phyloP scores from a whole-genome alignment of 2,329 filamentous ascomycete genomes.

The Colletotrichum trifolii region DNA sequence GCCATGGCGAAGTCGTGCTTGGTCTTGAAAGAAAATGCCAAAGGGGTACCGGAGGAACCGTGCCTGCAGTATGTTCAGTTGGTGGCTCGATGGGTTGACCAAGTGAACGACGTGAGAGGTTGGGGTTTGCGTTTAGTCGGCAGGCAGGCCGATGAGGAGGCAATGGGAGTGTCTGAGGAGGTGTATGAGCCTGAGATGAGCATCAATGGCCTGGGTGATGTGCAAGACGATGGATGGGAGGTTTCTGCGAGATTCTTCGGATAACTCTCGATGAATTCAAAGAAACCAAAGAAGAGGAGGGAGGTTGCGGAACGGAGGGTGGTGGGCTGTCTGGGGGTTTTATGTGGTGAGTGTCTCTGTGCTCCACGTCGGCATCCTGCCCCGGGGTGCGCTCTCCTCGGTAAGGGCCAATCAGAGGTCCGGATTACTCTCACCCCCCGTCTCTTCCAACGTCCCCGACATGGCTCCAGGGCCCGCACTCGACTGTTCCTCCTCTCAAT shows the following conservation, averaged over 20 bases:
- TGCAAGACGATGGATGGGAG: slow-evolving; percentile 21
- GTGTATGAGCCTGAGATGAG: neutral
- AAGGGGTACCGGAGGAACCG: neutral
- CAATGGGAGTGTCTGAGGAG: slow-evolving; percentile 3
- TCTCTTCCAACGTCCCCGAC: slow-evolving; percentile 13
- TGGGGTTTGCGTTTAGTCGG: neutral
- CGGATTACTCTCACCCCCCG: slow-evolving; percentile 13
- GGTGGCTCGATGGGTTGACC: neutral
- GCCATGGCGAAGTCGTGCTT: slow-evolving; percentile 11
- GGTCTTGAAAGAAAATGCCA: neutral
- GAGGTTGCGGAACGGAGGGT: slow-evolving; percentile 26
- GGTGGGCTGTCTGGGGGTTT: slow-evolving; percentile 35
- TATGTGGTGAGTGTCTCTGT: slow-evolving; percentile 36
- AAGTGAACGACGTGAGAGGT: neutral
- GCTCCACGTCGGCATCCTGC: neutral
- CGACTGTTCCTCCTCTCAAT: slow-evolving; percentile 5
- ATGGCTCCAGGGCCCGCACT: slow-evolving; percentile 16
- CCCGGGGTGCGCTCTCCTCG: slow-evolving; percentile 18
- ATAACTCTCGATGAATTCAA: slow-evolving; percentile 13
- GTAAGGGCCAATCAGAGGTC: slow-evolving; percentile 31
- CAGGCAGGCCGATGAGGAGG: neutral
- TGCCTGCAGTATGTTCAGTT: neutral
- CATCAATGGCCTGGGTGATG: neutral
- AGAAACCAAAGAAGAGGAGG: slow-evolving; percentile 18
- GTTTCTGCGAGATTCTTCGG: neutral